Evolutionary conservation across 2,329 filamentous ascomycete species (phyloP), one percentile per base, ranked within the genome.

Genomic region (Ophiostoma australiae): DNA sequence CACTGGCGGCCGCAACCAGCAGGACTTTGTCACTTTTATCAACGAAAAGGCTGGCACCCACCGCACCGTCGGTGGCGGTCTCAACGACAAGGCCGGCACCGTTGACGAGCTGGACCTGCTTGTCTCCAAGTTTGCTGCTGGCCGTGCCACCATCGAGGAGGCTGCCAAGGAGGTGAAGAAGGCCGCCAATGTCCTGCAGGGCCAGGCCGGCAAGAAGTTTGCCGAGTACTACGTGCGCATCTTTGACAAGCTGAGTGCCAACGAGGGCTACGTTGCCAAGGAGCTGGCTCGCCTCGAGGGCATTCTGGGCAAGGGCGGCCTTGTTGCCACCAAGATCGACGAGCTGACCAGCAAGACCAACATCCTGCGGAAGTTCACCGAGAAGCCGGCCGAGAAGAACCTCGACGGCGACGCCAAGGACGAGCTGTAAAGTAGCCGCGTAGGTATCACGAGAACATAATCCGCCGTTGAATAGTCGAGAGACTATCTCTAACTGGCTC

Each of bases 151-250:
- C 73, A 81, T 92, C 70, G 83, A 87, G 65, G 87, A 90, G 74
- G 86, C 93, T 31, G 84, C 87, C 44, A 84, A 85, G 63, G 90
- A 96, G 81, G 85, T 91, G 70, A 90, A 90, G 83, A 90, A 90
- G 82, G 87, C 88, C 73, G 89, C 89, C 31, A 85, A 86, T 76
- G 83, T 81, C 69, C 80, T 95, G 69, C 87, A 90, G 82, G 89
- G 86, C 70, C 79, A 82, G 73, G 83, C 82, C 15, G 83, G 88
- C 80, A 81, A 90, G 80, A 92, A 92, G 84, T 97, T 94, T 78
- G 92, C 92, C 67, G 87, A 94, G 81, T 99, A 99, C 87, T 98
- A 99, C 81, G 85, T 95, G 79, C 92, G 92, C 79, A 93, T 97
- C 70, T 91, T 95, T 73, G 88, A 92, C 79, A 98, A 97, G 88